Base-by-base conservation (phyloP, 2,329 filamentous ascomycete genomes). In the Penicillium sp. region DNA sequence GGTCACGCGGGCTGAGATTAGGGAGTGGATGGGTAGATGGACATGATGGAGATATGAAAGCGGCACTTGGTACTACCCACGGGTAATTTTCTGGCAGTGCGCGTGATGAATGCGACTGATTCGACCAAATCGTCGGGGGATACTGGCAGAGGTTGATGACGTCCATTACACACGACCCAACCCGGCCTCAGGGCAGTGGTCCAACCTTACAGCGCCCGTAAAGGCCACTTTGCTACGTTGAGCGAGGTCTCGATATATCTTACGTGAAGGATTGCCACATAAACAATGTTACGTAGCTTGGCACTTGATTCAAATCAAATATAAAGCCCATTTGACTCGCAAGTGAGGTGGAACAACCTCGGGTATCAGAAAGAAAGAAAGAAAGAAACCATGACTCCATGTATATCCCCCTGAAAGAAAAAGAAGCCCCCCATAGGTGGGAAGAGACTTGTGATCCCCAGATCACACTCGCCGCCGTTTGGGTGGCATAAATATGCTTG, bases 401-500 rank as follows among this genome's bases (percentile, higher is more conserved):
- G 5, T 5, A 5, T 6, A n/a, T n/a, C n/a, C 13, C n/a, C 6
- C 11, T 10, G 42, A 43, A 11, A 13, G 3, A 11, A 24, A 47
- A 42, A 14, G 5, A 31, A 8, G 13, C 27, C 8, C 27, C n/a
- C 6, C 39, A n/a, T 49, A 10, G 0, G 4, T 24, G 43, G 39
- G 21, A 9, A 22, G 36, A 22, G 3, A 16, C 18, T 7, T 9
- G 29, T 18, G 14, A 36, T 29, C 46, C 39, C 18, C 24, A 16
- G 14, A 27, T 64, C 56, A 69, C n/a, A 64, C 40, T 21, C 60
- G 67, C 40, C 58, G 66, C 32, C 64, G 67, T 54, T 71, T 73
- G 2, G 69, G 67, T 38, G 63, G 68, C 32, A 72, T 67, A 48
- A 73, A 70, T 3, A 69, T 56, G 52, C 62, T 71, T 5, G 68